Evolutionary conservation across 345 rosid species (phyloP), one percentile per base, ranked within the genome.

Genomic region (Sisymbrium irio): DNA sequence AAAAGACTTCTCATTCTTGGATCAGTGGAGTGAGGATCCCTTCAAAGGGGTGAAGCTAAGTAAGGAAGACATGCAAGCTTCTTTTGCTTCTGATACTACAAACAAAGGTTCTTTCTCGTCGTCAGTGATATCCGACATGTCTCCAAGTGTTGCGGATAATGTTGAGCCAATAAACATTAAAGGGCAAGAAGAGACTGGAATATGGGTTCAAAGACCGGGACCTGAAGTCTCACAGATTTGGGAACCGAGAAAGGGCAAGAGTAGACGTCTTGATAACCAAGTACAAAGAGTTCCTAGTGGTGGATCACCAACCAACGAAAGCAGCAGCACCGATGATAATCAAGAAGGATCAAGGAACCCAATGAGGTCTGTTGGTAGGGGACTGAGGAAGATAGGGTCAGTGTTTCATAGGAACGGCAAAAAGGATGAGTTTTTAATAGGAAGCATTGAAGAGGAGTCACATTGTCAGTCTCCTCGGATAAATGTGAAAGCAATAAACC

Each of bases 131-230:
- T 72, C 83, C 0, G 82, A 76, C 13, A 83, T 79, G 66, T 66
- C 92, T 58, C 69, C 83, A 14, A 79, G 69, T 62, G 76, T 84
- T 60, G 62, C 70, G 12, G 97, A 90, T 75, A 81, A 71, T 76
- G 83, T 87, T 36, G 93, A 92, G 79, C 88, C 99, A 11, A 77
- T 95, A 17, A 80, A 81, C 65, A 69, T 92, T 74, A 89, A 81
- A 76, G 98, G 99, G 77, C 86, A 82, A 75, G 46, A 59, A 25
- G 82, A 79, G 75, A 86, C 88, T 15, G 98, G 89, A 41, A 77
- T 92, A 32, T 95, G 98, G 99, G 82, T 88, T 53, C 93, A 88
- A 76, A 90, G 80, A 57, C 98, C 98, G 0, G 97, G 99, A 72
- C 83, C 79, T 35, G 95, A 88, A 74, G 86, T 85, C 18, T 75